Conservation (phyloP, 163 green algal genomes). For the Picocystis sp. region DNA sequence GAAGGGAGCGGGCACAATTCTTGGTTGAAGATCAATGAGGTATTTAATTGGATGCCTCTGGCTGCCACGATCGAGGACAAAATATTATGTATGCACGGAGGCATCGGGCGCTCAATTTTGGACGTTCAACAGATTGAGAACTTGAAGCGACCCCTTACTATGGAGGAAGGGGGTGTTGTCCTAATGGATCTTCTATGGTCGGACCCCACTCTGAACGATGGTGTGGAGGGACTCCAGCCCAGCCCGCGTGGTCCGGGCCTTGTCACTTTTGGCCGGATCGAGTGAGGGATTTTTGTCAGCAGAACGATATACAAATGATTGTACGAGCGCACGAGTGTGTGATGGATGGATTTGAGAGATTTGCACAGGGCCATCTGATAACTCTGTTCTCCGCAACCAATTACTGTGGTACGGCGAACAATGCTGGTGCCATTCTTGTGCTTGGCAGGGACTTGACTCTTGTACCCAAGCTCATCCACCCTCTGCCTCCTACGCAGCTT, state of each 20-base stretch:
- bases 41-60: constrained; percentile 98
- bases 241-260: constrained; percentile 72
- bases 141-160: constrained; percentile 77
- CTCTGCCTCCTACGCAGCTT: constrained; percentile 57
- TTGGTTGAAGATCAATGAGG: constrained; percentile 19
- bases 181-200: constrained; percentile 85
- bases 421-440: constrained; percentile 86
- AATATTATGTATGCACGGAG: constrained; percentile 98
- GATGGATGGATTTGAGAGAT: constrained; percentile 99
- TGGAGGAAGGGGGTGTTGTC: constrained; percentile 87
- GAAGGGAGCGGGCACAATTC: neutral
- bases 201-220: constrained; percentile 94
- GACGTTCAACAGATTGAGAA: constrained; percentile 60
- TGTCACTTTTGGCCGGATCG: constrained; percentile 92
- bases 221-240: constrained; percentile 86
- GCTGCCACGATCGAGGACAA: constrained; percentile 85
- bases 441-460: constrained; percentile 88
- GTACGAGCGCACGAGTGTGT: constrained; percentile 97
- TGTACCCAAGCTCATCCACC: constrained; percentile 98
- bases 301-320: constrained; percentile 95
- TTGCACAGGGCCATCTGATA: constrained; percentile 48
- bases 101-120: constrained; percentile 64
- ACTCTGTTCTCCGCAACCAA: constrained; percentile 74
- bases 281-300: constrained; percentile 92
- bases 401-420: constrained; percentile 97